These are phyloP conservation scores for Ceraceosorus guamensis DNA, from an alignment of 1,284 basidiomycete species.

Conservation along the genomic window DNA sequence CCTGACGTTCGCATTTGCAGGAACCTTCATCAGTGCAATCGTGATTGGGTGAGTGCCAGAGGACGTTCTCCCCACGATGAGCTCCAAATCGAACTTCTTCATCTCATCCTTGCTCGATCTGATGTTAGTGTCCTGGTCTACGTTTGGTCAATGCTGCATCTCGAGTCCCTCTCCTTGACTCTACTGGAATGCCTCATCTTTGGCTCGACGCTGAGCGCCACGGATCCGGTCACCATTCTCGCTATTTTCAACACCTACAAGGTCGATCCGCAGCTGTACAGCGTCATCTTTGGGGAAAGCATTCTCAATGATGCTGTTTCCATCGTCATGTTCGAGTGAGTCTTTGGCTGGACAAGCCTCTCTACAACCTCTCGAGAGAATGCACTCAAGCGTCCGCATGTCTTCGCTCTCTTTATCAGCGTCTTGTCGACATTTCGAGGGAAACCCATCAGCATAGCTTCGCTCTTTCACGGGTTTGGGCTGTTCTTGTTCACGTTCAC, in stretches of 20 bases:
- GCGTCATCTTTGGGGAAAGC: conserved; percentile 94
- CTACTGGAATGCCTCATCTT: conserved; percentile 80
- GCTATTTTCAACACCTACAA: conserved; percentile 97
- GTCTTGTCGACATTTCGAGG: conserved; percentile 88
- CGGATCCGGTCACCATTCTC: conserved; percentile 95
- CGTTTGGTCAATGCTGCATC: conserved; percentile 82
- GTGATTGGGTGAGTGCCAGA: conserved; percentile 72
- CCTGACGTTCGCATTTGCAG: conserved; percentile 88
- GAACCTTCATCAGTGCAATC: conserved; percentile 92
- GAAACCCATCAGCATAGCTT: conserved; percentile 75
- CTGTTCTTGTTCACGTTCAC: conserved; percentile 94
- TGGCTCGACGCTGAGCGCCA: conserved; percentile 91
- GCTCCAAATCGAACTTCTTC: background rate
- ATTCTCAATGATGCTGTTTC: conserved; percentile 97
- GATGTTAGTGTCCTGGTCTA: conserved; percentile 74
- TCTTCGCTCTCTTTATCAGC: conserved; percentile 51
- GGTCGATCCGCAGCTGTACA: conserved; percentile 95
- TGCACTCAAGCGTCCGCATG: background rate
- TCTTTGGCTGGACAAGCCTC: conserved; percentile 31
- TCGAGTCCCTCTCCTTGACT: conserved; percentile 37
- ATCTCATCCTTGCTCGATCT: background rate
- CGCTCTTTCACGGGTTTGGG: conserved; percentile 87
- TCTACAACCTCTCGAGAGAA: background rate
- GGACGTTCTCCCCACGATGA: background rate
- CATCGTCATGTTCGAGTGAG: conserved; percentile 99